Conservation (phyloP, 805 yeast species). For the Schwanniomyces polymorphus region DNA sequence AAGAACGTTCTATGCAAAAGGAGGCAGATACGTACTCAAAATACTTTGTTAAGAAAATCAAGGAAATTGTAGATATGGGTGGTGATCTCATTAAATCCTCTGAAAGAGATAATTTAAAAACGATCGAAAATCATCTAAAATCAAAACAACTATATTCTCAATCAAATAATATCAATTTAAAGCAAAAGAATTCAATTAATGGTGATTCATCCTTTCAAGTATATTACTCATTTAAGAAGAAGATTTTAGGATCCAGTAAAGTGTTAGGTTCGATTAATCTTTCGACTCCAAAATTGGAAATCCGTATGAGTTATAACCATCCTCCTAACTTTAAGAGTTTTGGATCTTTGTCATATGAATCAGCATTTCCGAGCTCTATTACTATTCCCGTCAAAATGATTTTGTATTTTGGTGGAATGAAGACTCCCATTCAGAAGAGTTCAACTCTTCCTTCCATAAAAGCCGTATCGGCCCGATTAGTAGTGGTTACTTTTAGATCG, state of each 20-base stretch:
- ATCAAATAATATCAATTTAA: constrained; percentile 7
- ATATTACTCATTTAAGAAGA: constrained; percentile 12
- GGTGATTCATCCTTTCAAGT: constrained; percentile 8
- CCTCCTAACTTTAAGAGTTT: constrained; percentile 18
- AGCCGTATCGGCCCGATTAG: constrained; percentile 25
- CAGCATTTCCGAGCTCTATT: not conserved
- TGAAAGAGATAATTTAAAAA: constrained; percentile 6
- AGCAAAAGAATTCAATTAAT: constrained; percentile 4
- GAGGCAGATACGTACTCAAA: constrained; percentile 20
- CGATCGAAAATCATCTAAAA: constrained; percentile 7
- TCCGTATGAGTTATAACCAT: constrained; percentile 19
- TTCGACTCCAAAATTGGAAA: constrained; percentile 15
- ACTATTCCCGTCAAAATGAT: constrained; percentile 31
- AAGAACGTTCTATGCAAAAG: constrained; percentile 11
- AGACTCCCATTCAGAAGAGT: constrained; percentile 1
- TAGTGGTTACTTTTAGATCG: constrained; percentile 30
- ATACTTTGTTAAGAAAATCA: constrained; percentile 23
- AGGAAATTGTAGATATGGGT: constrained; percentile 29
- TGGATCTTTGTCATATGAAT: not conserved
- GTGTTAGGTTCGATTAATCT: constrained; percentile 11
- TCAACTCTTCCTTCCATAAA: constrained; percentile 20
- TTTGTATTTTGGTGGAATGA: constrained; percentile 21
- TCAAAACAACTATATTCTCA: constrained; percentile 20
- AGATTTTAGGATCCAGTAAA: constrained; percentile 11
- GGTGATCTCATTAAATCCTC: constrained; percentile 14